Evolutionary conservation across 2,329 filamentous ascomycete genomes (phyloP).

Genomic region (Claviceps fusiformis): DNA sequence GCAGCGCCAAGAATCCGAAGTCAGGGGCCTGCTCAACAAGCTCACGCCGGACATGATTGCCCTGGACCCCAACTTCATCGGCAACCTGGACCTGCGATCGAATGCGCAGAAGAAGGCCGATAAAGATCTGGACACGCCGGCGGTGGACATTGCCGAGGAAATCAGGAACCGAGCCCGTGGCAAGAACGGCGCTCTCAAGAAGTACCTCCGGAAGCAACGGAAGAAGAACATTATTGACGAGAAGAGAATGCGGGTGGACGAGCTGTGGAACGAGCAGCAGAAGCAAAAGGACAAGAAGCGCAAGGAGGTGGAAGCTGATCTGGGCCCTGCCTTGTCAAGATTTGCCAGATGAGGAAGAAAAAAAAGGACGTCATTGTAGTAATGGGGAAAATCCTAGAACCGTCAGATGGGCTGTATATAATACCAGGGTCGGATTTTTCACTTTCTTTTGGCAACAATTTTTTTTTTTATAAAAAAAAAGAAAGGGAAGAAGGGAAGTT

Average conservation of each 20-base stretch:
- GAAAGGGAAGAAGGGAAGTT: not conserved
- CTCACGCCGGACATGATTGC: constrained; percentile 95
- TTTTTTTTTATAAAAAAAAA: not conserved
- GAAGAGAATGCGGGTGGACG: constrained; percentile 75
- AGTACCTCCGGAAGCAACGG: constrained; percentile 82
- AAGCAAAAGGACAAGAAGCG: constrained; percentile 50
- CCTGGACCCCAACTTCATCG: constrained; percentile 82
- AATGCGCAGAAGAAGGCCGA: constrained; percentile 66
- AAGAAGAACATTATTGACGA: constrained; percentile 93
- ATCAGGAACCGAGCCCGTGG: constrained; percentile 69
- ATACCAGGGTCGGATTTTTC: constrained; percentile 7
- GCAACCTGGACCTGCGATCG: constrained; percentile 69
- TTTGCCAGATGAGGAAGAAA: constrained; percentile 54
- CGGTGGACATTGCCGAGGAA: constrained; percentile 42
- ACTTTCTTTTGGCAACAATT: too few relatives aligned
- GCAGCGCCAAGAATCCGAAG: constrained; percentile 85
- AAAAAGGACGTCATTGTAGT: not conserved
- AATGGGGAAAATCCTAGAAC: constrained; percentile 25
- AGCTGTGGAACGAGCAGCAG: constrained; percentile 61
- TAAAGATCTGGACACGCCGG: constrained; percentile 62
- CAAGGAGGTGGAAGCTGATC: constrained; percentile 52
- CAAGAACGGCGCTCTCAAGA: constrained; percentile 77
- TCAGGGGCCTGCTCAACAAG: constrained; percentile 84
- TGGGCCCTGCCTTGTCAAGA: constrained; percentile 74
- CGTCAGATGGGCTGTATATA: constrained; percentile 4